These are phyloP conservation scores for Tuber umbilicatum DNA, from an alignment of 495 filamentous ascomycete species.

Conservation along the genomic window DNA sequence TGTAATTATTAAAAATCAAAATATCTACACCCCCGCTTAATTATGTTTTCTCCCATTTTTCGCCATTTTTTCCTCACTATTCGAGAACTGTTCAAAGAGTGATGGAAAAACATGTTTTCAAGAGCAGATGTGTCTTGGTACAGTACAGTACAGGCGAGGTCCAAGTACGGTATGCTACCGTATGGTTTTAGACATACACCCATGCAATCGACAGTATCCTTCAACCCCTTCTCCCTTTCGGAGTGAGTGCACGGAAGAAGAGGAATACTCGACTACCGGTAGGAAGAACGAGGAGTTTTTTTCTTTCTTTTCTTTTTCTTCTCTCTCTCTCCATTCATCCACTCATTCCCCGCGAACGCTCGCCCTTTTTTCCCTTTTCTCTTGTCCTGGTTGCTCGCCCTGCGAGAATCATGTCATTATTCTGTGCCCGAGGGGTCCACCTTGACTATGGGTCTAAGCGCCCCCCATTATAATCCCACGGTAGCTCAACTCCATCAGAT, in stretches of 20 bases:
- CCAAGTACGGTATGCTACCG: too few species aligned
- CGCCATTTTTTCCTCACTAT: too few species aligned
- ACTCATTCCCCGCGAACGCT: not conserved
- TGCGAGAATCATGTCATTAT: conserved; percentile 33
- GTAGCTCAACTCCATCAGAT: conserved; percentile 15
- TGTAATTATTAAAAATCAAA: not conserved
- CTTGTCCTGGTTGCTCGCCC: conserved; percentile 1
- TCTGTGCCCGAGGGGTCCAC: conserved; percentile 13
- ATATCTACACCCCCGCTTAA: not conserved
- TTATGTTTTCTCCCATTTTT: too few species aligned
- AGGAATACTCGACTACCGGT: not conserved
- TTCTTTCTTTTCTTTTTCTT: conserved; percentile 15
- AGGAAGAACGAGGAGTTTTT: not conserved
- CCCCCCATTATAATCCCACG: conserved; percentile 12
- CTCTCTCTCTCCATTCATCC: not conserved
- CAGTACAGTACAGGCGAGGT: too few species aligned
- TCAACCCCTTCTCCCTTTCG: not conserved
- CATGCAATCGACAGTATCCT: not conserved
- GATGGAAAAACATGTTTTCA: not conserved
- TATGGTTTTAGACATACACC: not conserved
- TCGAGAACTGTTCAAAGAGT: too few species aligned
- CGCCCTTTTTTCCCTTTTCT: conserved; percentile 7
- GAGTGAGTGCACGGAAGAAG: not conserved
- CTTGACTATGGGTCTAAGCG: conserved; percentile 35
- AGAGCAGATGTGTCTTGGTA: not conserved